Base-by-base conservation (phyloP, 2,329 filamentous ascomycete genomes). In the Cladosporium sp. region DNA sequence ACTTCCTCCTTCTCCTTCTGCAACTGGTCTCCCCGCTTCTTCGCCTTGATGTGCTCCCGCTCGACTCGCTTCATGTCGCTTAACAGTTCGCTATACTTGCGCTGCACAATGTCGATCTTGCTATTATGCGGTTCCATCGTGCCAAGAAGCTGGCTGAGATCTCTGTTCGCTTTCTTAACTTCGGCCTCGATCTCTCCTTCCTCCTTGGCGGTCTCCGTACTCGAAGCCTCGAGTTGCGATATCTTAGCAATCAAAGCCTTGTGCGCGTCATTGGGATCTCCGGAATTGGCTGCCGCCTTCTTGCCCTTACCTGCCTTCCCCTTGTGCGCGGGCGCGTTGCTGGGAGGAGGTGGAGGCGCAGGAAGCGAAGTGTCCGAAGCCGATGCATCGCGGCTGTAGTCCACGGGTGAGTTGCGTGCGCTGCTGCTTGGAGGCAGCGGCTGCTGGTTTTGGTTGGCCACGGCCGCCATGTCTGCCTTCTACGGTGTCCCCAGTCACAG, bases 1-100 rank as follows among this genome's bases (percentile, higher is more conserved):
- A 91, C 90, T 71, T 92, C 89, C 77, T 99, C 95, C 78, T 96
- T 96, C 74, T 99, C 95, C 78, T 98, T 99, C 79, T 99, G 95
- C 65, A 99, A 80, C 74, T 92, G 90, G 77, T 99, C 95, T 30
- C 92, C 92, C 28, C 93, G 90, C 79, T 97, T 96, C 84, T 97
- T 98, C 74, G 94, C 95, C 80, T 97, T 98, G 68, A 92, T 87
- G 75, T 96, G 93, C 69, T 99, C 95, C 68, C 93, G 90, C 78
- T 99, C 94, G 67, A 96, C 86, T 65, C 93, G 90, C 80, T 97
- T 97, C 92, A 98, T 96, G 68, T 97, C 93, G 64, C 92, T 90
- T 66, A 98, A 84, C 4, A 98, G 86, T 74, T 98, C 93, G 68
- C 92, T 93, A 71, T 95, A 97, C 74, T 93, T 92, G 75, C 92